A percentile compares a stretch with the other conserved stretches of the same genome.
Conservation (phyloP, 78 protist genomes). For the Cyanophora paradoxa region DNA sequence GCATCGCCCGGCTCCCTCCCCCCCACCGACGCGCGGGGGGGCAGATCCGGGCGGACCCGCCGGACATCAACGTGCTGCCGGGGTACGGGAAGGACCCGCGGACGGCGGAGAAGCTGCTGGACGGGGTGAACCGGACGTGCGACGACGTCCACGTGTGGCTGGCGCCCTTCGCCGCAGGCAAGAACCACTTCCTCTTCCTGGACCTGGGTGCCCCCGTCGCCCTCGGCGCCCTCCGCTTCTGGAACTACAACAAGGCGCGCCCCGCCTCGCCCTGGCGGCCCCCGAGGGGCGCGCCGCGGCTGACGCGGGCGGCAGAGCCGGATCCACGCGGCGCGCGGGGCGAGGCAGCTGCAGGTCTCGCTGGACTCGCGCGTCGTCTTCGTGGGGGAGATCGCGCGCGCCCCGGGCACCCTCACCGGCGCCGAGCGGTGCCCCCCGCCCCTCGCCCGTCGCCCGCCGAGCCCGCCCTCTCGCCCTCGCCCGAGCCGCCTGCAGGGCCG, state of each 20-base stretch:
- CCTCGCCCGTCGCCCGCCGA: background rate
- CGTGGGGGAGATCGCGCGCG: constrained; percentile 10
- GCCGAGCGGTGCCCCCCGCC: background rate
- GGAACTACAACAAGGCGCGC: constrained; percentile 73
- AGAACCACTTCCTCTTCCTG: constrained; percentile 23
- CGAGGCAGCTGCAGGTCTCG: background rate
- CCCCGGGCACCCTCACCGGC: constrained; percentile 6
- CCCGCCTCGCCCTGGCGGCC: too few species aligned
- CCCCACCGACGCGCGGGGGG: background rate
- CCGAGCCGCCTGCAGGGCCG: background rate
- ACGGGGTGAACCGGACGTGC: constrained; percentile 13
- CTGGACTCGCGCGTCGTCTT: constrained; percentile 4
- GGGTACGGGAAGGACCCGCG: constrained; percentile 16
- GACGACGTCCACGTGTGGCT: constrained; percentile 21
- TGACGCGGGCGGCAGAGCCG: too few species aligned
- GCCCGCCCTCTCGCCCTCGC: too few species aligned
- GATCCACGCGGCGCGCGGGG: constrained; percentile 23
- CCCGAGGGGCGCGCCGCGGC: too few species aligned
- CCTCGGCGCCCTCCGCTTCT: constrained; percentile 48
- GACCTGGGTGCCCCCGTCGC: constrained; percentile 1
- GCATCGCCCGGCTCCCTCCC: background rate
- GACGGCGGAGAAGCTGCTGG: constrained; percentile 11
- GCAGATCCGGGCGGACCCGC: constrained; percentile 3
- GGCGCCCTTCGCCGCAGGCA: constrained; percentile 28
- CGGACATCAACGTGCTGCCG: constrained; percentile 27